Evolutionary conservation across 768 basidiomycete species (phyloP), one percentile per base, ranked within the genome.

Genomic region (Lactarius trivialis): DNA sequence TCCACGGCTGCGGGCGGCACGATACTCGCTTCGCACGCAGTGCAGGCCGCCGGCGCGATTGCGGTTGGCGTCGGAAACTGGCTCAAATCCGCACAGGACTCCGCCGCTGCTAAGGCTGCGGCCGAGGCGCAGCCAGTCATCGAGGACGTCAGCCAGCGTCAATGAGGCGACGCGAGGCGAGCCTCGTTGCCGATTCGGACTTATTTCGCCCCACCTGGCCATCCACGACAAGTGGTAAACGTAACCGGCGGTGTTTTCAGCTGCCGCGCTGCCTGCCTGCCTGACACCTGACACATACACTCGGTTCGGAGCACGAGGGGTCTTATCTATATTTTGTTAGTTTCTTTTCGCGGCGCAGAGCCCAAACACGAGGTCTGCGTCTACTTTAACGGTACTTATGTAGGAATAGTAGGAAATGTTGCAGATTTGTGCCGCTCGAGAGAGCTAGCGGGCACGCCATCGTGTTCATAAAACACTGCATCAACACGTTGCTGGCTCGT

Each of bases 11-110:
- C 84, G 5, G 88, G 88, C 24, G 89, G 89, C 11, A 85, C 86
- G 0, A 76, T 88, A 55, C 77, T 91, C 37, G 89, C 89, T 11
- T 82, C 86, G 17, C 79, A 84, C 14, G 85, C 89, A 15, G 87
- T 83, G 15, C 89, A 91, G 66, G 89, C 89, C 1, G 84, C 88
- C 28, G 89, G 89, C 11, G 88, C 88, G 1, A 84, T 91, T 61
- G 89, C 88, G 1, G 81, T 91, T 3, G 88, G 89, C 2, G 75
- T 91, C 34, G 89, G 89, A 1, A 81, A 77, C 37, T 72, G 79
- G 72, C 73, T 84, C 58, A 80, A 82, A 70, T 76, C 80, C 2
- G 74, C 77, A 32, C 79, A 81, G 32, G 78, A 81, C 51, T 70
- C 66, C 17, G 51, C 60, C 1, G 53, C 62, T 30, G 34, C 58